Evolutionary conservation across 2,329 filamentous ascomycete species (phyloP).

Genomic region (Epichloe sylvatica): DNA sequence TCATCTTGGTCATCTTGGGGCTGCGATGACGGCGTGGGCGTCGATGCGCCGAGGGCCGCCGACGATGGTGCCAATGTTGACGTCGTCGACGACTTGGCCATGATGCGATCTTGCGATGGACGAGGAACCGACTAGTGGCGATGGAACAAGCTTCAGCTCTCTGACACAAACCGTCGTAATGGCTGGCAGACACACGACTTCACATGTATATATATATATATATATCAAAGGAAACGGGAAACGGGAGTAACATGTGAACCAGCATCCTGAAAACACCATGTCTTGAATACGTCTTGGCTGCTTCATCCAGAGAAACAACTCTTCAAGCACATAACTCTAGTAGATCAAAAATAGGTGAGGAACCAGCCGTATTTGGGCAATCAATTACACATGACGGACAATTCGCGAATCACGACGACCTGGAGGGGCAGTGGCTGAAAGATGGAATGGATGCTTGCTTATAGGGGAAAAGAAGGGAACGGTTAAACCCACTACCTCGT

Average conservation of each 20-base stretch:
- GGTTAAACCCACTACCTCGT: too few species aligned
- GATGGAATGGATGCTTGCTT: not conserved
- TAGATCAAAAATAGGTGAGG: not conserved
- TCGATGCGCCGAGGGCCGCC: not conserved
- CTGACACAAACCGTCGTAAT: too few species aligned
- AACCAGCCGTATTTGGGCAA: not conserved
- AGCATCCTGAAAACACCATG: not conserved
- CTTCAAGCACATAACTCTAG: not conserved
- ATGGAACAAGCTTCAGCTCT: too few species aligned
- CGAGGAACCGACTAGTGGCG: too few species aligned
- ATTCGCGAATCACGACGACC: not conserved
- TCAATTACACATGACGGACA: not conserved
- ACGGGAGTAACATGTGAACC: too few species aligned
- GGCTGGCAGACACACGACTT: too few species aligned
- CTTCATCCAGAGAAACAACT: conserved; percentile 1
- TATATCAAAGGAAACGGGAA: too few species aligned
- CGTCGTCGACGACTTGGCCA: not conserved
- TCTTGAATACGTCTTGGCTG: conserved; percentile 3
- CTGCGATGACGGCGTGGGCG: not conserved
- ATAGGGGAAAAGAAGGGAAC: not conserved
- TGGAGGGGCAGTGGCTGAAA: not conserved
- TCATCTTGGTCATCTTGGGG: not conserved
- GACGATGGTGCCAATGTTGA: not conserved
- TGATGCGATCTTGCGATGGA: not conserved
- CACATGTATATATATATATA: too few species aligned